Evolutionary conservation across 106 monocot species (phyloP).

Genomic region (Dendrobium officinale): DNA sequence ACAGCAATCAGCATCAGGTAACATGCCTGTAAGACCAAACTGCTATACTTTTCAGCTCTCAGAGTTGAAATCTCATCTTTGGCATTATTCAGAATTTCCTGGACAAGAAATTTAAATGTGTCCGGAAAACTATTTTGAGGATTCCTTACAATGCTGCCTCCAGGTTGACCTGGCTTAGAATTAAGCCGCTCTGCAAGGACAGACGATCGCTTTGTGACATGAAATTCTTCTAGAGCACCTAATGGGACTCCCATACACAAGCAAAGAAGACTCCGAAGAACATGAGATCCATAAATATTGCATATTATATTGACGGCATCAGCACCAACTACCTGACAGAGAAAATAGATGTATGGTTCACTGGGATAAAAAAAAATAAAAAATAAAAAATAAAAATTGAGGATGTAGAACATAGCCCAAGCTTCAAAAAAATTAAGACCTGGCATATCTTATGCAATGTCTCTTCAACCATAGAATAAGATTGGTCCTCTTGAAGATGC

Average conservation of each 20-base stretch:
- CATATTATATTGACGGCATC: constrained; percentile 58
- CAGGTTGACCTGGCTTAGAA: constrained; percentile 14
- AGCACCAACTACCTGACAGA: constrained; percentile 48
- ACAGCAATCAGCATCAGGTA: background rate
- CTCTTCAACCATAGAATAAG: constrained; percentile 52
- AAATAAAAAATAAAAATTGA: background rate
- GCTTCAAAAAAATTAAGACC: constrained; percentile 22
- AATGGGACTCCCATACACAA: constrained; percentile 76
- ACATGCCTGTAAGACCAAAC: constrained; percentile 80
- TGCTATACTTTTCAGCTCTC: constrained; percentile 67
- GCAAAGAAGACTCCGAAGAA: constrained; percentile 84
- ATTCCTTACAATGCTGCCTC: constrained; percentile 11
- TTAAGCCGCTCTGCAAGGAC: constrained; percentile 57
- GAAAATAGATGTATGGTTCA: constrained; percentile 1
- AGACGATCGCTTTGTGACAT: constrained; percentile 52
- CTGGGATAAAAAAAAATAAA: background rate
- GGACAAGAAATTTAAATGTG: constrained; percentile 52
- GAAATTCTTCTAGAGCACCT: constrained; percentile 57
- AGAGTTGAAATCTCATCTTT: constrained; percentile 43
- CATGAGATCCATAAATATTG: constrained; percentile 82
- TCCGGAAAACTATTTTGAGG: constrained; percentile 44
- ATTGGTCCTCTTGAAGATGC: constrained; percentile 58
- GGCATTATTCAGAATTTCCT: constrained; percentile 49
- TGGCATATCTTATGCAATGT: constrained; percentile 59
- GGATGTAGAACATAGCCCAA: background rate